Percentiles rank a stretch among this genome's conserved stretches.
phyloP scores from a whole-genome alignment of 768 basidiomycete genomes.

The Auriscalpium orientale region DNA sequence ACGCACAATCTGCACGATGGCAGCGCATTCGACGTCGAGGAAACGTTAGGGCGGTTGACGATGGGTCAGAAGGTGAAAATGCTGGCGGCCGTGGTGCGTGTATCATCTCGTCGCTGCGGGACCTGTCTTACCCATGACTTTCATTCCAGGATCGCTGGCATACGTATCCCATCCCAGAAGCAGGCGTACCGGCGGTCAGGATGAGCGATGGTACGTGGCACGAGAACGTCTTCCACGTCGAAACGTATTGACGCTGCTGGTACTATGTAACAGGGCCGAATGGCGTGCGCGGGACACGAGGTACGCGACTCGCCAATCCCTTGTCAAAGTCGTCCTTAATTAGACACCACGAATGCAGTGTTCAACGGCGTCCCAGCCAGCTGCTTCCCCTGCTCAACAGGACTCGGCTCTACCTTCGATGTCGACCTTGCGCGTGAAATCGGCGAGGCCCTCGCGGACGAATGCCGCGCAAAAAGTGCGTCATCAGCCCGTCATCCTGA shows the following conservation, averaged over 20 bases:
- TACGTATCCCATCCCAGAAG: conserved; percentile 34
- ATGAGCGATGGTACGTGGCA: conserved; percentile 36
- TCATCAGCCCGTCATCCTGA: conserved; percentile 10
- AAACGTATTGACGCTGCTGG: not conserved
- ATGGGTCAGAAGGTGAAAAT: conserved; percentile 38
- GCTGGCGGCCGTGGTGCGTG: conserved; percentile 32
- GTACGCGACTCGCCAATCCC: conserved; percentile 14
- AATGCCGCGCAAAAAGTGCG: conserved; percentile 41
- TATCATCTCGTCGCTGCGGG: not conserved
- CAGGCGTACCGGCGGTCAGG: conserved; percentile 33
- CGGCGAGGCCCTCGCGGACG: conserved; percentile 46
- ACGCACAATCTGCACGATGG: not conserved
- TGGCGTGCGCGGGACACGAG: conserved; percentile 40
- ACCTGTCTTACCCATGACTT: not conserved
- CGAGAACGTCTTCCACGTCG: not conserved
- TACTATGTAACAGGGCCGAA: conserved; percentile 37
- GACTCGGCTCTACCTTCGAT: conserved; percentile 50
- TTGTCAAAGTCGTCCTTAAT: not conserved
- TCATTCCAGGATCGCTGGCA: conserved; percentile 39
- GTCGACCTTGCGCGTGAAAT: conserved; percentile 37
- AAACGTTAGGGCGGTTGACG: conserved; percentile 29
- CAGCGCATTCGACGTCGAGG: conserved; percentile 27
- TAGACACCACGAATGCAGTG: conserved; percentile 22
- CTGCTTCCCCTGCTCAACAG: conserved; percentile 52
- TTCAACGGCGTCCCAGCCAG: conserved; percentile 50